Conservation (phyloP, 306 rosid species). For the Prosopis cineraria region DNA sequence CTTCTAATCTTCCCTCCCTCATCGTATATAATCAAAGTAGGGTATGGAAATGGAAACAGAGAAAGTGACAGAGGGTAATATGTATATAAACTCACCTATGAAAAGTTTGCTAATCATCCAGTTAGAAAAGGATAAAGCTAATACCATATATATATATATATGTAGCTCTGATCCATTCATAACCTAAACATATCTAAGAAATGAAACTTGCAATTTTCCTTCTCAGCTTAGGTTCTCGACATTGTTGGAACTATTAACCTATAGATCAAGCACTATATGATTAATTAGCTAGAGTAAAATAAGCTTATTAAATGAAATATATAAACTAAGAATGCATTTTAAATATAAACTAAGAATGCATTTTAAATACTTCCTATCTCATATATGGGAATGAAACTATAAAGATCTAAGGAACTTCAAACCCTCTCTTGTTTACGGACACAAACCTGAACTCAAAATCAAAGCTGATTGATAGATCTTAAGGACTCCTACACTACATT, state of each 20-base stretch:
- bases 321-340: neutral
- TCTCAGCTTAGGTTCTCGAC: slow-evolving; percentile 48
- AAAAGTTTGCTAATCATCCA: neutral
- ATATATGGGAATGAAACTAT: too few relatives aligned
- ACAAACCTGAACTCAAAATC: too few relatives aligned
- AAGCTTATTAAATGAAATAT: neutral
- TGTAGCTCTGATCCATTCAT: slow-evolving; percentile 22
- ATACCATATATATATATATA: neutral
- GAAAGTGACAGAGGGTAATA: neutral
- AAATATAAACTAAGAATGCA: too few relatives aligned
- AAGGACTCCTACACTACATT: too few relatives aligned
- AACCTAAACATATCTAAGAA: slow-evolving; percentile 27
- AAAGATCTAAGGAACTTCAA: too few relatives aligned
- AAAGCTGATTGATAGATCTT: too few relatives aligned
- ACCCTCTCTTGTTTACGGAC: too few relatives aligned
- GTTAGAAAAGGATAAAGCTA: neutral
- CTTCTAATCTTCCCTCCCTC: slow-evolving; percentile 1
- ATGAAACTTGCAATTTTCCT: slow-evolving; percentile 48
- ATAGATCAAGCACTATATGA: slow-evolving; percentile 20
- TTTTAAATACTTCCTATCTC: too few relatives aligned
- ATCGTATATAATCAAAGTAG: neutral
- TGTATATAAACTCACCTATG: neutral
- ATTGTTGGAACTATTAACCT: slow-evolving; percentile 43
- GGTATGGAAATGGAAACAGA: too few relatives aligned
- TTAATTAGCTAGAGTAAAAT: neutral